Evolutionary conservation across 2,329 filamentous ascomycete genomes (phyloP).

Genomic region (Pseudophaeomoniella oleicola): DNA sequence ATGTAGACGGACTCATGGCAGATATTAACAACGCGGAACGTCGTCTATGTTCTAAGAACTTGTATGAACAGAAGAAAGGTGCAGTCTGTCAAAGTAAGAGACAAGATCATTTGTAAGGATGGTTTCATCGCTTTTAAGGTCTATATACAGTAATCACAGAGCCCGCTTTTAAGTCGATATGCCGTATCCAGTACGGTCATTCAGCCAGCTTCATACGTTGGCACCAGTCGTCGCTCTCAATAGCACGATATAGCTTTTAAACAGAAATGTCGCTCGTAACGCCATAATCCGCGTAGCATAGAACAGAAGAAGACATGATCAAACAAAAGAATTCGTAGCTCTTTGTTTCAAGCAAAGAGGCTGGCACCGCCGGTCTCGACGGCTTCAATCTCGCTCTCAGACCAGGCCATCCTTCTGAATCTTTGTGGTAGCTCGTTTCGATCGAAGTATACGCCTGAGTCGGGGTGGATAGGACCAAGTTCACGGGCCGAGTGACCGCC

Average conservation of each 20-base stretch:
- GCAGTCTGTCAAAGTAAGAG: too few species aligned
- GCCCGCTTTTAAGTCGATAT: too few species aligned
- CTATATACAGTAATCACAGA: neutral
- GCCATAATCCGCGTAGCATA: neutral
- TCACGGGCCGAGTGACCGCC: slow-evolving; percentile 53
- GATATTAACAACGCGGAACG: too few species aligned
- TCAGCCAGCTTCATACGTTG: too few species aligned
- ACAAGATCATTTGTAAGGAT: too few species aligned
- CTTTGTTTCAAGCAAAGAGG: slow-evolving; percentile 32
- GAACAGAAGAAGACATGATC: neutral
- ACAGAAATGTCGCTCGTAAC: neutral
- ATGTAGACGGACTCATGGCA: too few species aligned
- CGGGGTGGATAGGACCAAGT: slow-evolving; percentile 58
- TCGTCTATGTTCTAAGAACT: too few species aligned
- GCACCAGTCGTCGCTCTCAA: too few species aligned
- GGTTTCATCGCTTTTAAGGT: neutral
- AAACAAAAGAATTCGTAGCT: neutral
- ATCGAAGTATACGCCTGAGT: slow-evolving; percentile 70
- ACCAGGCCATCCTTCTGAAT: slow-evolving; percentile 64
- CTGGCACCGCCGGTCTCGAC: slow-evolving; percentile 86
- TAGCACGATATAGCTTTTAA: too few species aligned
- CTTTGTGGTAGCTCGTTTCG: slow-evolving; percentile 71
- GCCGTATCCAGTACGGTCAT: too few species aligned
- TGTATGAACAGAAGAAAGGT: too few species aligned
- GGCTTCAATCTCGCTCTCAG: slow-evolving; percentile 78